A percentile compares a stretch with the other conserved stretches of the same genome.
Evolutionary conservation across 805 yeast genomes (phyloP).

Genomic region (Metschnikowia aberdeeniae): DNA sequence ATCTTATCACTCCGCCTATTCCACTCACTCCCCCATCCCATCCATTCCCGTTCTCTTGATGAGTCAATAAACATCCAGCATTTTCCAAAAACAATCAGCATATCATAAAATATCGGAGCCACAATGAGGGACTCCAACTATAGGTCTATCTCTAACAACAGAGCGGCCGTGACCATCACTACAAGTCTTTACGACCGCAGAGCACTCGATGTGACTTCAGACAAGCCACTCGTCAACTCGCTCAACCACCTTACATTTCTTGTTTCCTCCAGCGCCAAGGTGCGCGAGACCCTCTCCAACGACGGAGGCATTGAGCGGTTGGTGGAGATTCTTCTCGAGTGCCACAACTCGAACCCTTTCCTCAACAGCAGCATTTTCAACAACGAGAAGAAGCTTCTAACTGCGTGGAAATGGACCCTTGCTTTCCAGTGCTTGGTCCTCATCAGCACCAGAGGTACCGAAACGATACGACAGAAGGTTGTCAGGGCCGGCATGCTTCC

Average conservation of each 20-base stretch:
- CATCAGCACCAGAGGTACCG: conserved; percentile 91
- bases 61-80: neutral
- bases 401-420: conserved; percentile 97
- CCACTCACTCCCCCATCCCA: neutral
- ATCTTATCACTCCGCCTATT: neutral
- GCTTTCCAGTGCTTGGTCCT: conserved; percentile 90
- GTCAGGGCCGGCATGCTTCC: conserved; percentile 92
- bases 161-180: conserved; percentile 90
- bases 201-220: conserved; percentile 86
- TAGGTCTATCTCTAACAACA: conserved; percentile 69
- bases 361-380: conserved; percentile 29
- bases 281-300: conserved; percentile 78
- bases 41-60: neutral
- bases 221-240: conserved; percentile 87
- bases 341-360: conserved; percentile 43
- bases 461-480: conserved; percentile 74
- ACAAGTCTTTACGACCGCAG: conserved; percentile 86
- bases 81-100: neutral
- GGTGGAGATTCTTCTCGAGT: conserved; percentile 79
- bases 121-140: conserved; percentile 79
- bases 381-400: conserved; percentile 46
- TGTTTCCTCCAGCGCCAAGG: conserved; percentile 80
- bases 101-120: neutral
- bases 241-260: conserved; percentile 85
- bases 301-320: conserved; percentile 93